Base-by-base conservation (phyloP, 306 rosid species). In the Begonia loranthoides region DNA sequence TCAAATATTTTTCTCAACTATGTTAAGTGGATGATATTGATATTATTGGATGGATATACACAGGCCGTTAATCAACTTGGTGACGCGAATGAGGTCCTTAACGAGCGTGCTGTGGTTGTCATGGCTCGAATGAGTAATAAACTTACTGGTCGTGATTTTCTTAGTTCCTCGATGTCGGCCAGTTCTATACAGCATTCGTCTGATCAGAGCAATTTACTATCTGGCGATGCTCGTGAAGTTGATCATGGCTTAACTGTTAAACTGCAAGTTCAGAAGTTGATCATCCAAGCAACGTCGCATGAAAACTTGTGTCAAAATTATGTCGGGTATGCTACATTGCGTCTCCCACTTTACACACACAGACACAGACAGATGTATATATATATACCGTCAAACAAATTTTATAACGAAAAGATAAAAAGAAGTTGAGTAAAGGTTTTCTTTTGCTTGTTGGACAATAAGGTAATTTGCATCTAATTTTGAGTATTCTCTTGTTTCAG, bases 11-110 rank as follows among this genome's bases (percentile, higher is more conserved):
- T 70, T 41, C 51, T 36, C 17, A 15, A 49, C 17, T 45, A 33
- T 58, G 45, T 28, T 24, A 43, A 16, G 15, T 28, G 39, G 55
- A 13, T 58, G 46, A 48, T 46, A 16, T 38, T 38, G 51, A 64
- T 49, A 17, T 60, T 73, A 62, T 57, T 15, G 56, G 52, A 45
- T 15, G 48, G 66, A 48, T 15, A 10, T 54, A 6, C 55, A 57
- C 63, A 90, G 99, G 95, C 99, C 67, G 95, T 90, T 51, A 82
- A 82, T 73, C 99, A 90, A 73, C 92, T 90, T 33, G 99, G 99
- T 38, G 99, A 90, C 71, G 99, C 99, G 22, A 90, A 86, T 57
- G 99, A 80, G 92, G 99, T 90, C 69, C 70, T 90, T 58, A 90
- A 86, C 41, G 99, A 90, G 70, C 99, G 92, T 0, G 99, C 99